Percentiles rank a stretch among this genome's conserved stretches.
phyloP scores from a whole-genome alignment of 495 filamentous ascomycete species.

The Penicillium coffeae region DNA sequence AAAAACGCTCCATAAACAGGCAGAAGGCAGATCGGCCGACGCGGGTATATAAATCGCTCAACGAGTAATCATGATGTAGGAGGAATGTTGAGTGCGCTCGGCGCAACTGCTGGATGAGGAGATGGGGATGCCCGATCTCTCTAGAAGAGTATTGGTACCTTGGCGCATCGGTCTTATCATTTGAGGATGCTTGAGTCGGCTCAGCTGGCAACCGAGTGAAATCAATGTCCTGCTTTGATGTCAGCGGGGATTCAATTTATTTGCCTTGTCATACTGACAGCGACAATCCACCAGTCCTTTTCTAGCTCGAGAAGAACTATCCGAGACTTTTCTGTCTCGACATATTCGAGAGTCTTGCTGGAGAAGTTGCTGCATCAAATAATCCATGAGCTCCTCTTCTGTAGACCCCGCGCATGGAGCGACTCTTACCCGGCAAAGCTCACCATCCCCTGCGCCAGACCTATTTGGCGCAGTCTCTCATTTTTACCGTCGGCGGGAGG shows the following conservation, averaged over 20 bases:
- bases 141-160: slow-evolving; percentile 74
- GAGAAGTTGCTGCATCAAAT: slow-evolving; percentile 67
- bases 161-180: slow-evolving; percentile 16
- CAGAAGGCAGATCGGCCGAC: slow-evolving; percentile 60
- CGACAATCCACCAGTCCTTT: slow-evolving; percentile 91
- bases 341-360: slow-evolving; percentile 68
- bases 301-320: slow-evolving; percentile 82
- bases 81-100: slow-evolving; percentile 82
- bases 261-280: slow-evolving; percentile 50
- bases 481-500: slow-evolving; percentile 63
- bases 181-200: slow-evolving; percentile 18
- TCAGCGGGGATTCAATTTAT: slow-evolving; percentile 12
- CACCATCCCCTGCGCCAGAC: slow-evolving; percentile 96
- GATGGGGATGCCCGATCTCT: slow-evolving; percentile 77
- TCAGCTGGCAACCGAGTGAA: slow-evolving; percentile 55
- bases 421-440: slow-evolving; percentile 70
- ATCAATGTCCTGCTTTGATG: slow-evolving; percentile 59
- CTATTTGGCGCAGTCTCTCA: slow-evolving; percentile 83
- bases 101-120: slow-evolving; percentile 75
- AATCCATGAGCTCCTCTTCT: slow-evolving; percentile 10
- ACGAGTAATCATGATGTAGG: slow-evolving; percentile 73
- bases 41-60: slow-evolving; percentile 61
- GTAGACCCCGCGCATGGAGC: slow-evolving; percentile 1
- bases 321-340: slow-evolving; percentile 86
- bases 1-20: slow-evolving; percentile 68